These are phyloP conservation scores for Geotrichum klebahnii DNA, from an alignment of 1,139 yeast species.

Conservation along the genomic window DNA sequence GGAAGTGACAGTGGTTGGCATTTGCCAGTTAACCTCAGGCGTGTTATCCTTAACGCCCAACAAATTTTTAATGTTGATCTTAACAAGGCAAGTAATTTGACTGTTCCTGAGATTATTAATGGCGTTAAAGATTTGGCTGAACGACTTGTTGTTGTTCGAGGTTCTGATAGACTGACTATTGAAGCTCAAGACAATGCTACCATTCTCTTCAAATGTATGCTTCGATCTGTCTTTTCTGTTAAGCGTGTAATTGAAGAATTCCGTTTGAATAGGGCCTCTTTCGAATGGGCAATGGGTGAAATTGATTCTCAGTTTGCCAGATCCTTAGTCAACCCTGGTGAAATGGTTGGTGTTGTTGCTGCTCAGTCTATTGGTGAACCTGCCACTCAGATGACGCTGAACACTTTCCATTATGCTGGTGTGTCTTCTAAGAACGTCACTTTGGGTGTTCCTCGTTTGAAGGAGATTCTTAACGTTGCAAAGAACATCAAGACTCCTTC, in stretches of 20 bases:
- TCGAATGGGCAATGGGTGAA: slow-evolving; percentile 94
- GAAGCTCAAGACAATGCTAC: slow-evolving; percentile 96
- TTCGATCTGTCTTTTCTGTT: slow-evolving; percentile 86
- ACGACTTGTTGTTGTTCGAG: slow-evolving; percentile 75
- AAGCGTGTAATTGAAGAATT: slow-evolving; percentile 91
- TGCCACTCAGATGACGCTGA: slow-evolving; percentile 98
- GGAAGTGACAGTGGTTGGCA: slow-evolving; percentile 98
- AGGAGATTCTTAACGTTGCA: slow-evolving; percentile 97
- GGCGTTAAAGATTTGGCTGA: slow-evolving; percentile 69
- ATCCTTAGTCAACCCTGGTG: slow-evolving; percentile 96
- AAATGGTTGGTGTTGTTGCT: slow-evolving; percentile 98
- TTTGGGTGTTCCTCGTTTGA: slow-evolving; percentile 98
- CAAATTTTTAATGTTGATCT: slow-evolving; percentile 94
- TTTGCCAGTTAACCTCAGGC: slow-evolving; percentile 92
- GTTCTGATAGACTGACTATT: slow-evolving; percentile 62
- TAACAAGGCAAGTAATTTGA: slow-evolving; percentile 83
- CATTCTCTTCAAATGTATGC: slow-evolving; percentile 78
- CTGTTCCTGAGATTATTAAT: slow-evolving; percentile 70
- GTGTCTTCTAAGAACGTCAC: slow-evolving; percentile 98
- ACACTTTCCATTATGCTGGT: slow-evolving; percentile 99
- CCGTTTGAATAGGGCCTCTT: slow-evolving; percentile 76
- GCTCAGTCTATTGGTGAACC: slow-evolving; percentile 99
- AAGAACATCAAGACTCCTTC: slow-evolving; percentile 99
- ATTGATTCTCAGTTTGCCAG: slow-evolving; percentile 89
- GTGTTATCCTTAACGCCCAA: slow-evolving; percentile 95